Conservation (phyloP, 805 yeast species). For the Metschnikowia shivogae region DNA sequence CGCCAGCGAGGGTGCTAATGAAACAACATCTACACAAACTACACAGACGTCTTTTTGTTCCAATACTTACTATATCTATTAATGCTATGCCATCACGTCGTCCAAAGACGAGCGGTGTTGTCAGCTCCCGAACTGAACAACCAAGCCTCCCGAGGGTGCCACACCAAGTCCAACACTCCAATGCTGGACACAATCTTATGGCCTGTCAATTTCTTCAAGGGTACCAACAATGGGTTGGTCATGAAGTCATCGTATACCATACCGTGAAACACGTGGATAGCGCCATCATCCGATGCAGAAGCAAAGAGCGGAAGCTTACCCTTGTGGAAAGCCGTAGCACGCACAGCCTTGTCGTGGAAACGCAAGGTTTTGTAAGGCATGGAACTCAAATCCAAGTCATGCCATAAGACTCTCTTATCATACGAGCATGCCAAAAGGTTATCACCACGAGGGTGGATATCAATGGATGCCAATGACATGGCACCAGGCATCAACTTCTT, state of each 20-base stretch:
- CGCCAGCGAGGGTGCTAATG: neutral
- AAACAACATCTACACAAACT: neutral
- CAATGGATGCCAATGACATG: conserved; percentile 87
- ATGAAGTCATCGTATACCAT: conserved; percentile 92
- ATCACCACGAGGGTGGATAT: conserved; percentile 95
- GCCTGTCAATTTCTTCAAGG: conserved; percentile 89
- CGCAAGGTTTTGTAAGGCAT: conserved; percentile 95
- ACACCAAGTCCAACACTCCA: conserved; percentile 81
- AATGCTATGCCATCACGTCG: conserved; percentile 46
- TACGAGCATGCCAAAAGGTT: conserved; percentile 87
- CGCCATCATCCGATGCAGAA: conserved; percentile 93
- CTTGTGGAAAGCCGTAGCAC: conserved; percentile 83
- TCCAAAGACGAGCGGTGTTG: conserved; percentile 94
- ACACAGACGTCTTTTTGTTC: neutral
- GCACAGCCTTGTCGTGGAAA: conserved; percentile 92
- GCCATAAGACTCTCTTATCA: conserved; percentile 96
- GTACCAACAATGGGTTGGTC: conserved; percentile 94
- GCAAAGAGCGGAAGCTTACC: conserved; percentile 84
- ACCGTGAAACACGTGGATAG: conserved; percentile 91
- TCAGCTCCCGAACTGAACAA: conserved; percentile 96
- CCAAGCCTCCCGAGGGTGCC: conserved; percentile 99
- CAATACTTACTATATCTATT: conserved; percentile 2
- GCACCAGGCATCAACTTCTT: conserved; percentile 94
- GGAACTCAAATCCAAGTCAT: conserved; percentile 81
- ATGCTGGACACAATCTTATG: conserved; percentile 75